Evolutionary conservation across 495 filamentous ascomycete genomes (phyloP).

Genomic region (Aspergillus mulundensis): DNA sequence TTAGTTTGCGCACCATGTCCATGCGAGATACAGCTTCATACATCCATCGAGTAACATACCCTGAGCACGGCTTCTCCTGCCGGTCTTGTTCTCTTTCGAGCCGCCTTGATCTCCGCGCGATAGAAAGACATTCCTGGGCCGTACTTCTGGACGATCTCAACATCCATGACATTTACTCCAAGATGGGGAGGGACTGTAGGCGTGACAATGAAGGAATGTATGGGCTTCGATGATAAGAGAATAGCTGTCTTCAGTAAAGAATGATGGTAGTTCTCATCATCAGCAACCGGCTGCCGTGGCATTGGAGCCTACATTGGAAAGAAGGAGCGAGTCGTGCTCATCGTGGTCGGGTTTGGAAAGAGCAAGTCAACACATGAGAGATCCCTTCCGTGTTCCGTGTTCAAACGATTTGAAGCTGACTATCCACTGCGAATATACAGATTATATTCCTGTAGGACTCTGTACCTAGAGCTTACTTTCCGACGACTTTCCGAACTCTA

Average conservation of each 20-base stretch:
- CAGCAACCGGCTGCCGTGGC: background rate
- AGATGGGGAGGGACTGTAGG: background rate
- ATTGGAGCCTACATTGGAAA: background rate
- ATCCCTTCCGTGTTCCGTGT: background rate
- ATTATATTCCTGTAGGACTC: background rate
- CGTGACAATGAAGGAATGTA: slow-evolving; percentile 10
- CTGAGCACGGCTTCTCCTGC: background rate
- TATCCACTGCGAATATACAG: background rate
- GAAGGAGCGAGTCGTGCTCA: slow-evolving; percentile 6
- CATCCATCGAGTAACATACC: slow-evolving; percentile 11
- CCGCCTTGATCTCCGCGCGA: slow-evolving; percentile 7
- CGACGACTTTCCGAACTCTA: slow-evolving; percentile 44
- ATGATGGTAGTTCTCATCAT: background rate
- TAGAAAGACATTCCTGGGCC: slow-evolving; percentile 29
- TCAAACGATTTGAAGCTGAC: slow-evolving; percentile 1
- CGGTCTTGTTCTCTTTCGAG: background rate
- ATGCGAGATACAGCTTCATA: background rate
- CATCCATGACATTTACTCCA: slow-evolving; percentile 11
- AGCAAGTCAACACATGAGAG: background rate
- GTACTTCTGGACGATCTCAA: slow-evolving; percentile 18
- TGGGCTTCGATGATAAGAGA: slow-evolving; percentile 12
- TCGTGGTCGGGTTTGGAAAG: background rate
- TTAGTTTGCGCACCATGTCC: background rate
- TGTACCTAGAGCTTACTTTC: slow-evolving; percentile 41
- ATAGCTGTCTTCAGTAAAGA: slow-evolving; percentile 10